Conservation (phyloP, 805 yeast species). For the Naumovozyma castellii region DNA sequence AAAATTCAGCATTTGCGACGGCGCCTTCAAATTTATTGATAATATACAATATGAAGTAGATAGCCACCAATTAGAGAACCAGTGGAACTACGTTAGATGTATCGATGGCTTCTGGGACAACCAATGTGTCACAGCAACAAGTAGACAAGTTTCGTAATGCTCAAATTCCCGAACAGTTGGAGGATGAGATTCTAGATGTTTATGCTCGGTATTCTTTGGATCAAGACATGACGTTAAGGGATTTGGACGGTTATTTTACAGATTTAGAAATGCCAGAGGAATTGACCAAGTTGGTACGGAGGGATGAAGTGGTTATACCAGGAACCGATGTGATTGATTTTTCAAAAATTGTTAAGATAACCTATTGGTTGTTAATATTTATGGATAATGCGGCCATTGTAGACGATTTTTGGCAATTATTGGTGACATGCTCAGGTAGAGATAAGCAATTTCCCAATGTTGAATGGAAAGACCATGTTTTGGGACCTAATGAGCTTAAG, state of each 20-base stretch:
- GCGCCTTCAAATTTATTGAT: not conserved
- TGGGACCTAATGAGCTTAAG: conserved; percentile 34
- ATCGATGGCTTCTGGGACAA: not conserved
- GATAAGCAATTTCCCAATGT: conserved; percentile 16
- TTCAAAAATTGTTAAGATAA: conserved; percentile 34
- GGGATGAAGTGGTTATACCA: conserved; percentile 29
- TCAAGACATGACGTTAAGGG: conserved; percentile 31
- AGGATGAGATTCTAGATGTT: conserved; percentile 36
- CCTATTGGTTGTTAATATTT: conserved; percentile 35
- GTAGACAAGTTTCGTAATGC: conserved; percentile 26
- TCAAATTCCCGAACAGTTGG: conserved; percentile 35
- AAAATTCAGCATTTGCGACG: not conserved
- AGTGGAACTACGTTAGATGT: no score
- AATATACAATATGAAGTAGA: not conserved
- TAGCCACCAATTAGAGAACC: not conserved
- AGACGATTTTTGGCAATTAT: conserved; percentile 34
- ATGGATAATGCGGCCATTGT: conserved; percentile 32
- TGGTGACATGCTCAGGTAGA: conserved; percentile 24
- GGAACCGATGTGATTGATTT: conserved; percentile 40
- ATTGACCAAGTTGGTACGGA: conserved; percentile 23
- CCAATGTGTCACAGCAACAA: conserved; percentile 9
- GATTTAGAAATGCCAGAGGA: conserved; percentile 27
- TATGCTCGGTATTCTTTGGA: conserved; percentile 35
- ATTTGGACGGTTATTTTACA: conserved; percentile 25
- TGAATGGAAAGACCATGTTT: conserved; percentile 13